phyloP scores from a whole-genome alignment of 768 basidiomycete species.

The Xerocomus brunneocitrinus region DNA sequence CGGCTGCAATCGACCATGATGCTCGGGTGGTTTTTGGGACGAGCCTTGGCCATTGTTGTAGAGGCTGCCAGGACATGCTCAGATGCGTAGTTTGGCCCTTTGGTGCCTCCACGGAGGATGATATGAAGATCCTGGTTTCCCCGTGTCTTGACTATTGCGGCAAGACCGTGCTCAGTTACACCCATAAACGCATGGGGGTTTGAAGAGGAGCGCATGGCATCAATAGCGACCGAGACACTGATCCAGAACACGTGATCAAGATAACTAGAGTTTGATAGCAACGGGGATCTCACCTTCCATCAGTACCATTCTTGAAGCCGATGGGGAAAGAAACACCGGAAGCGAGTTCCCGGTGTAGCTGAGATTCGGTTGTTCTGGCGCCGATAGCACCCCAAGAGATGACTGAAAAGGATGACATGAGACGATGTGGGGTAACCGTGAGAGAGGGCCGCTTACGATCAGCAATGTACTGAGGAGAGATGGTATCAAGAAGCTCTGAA shows the following conservation, averaged over 20 bases:
- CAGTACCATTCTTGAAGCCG: conserved; percentile 99
- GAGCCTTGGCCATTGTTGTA: conserved; percentile 60
- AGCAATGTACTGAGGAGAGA: conserved; percentile 77
- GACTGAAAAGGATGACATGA: conserved; percentile 35
- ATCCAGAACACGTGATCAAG: neutral
- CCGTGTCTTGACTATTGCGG: conserved; percentile 90
- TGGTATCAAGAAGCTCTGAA: conserved; percentile 86
- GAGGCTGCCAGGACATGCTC: conserved; percentile 67
- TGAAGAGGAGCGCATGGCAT: conserved; percentile 90
- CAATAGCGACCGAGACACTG: conserved; percentile 84
- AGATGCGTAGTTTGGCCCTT: conserved; percentile 82
- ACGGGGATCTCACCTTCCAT: conserved; percentile 57
- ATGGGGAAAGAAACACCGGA: conserved; percentile 97
- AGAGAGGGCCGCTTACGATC: conserved; percentile 47
- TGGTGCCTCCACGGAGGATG: conserved; percentile 89
- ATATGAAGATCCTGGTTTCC: conserved; percentile 89
- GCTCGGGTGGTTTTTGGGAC: conserved; percentile 48
- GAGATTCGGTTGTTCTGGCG: conserved; percentile 94
- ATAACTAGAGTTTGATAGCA: neutral
- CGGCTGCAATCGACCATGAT: conserved; percentile 89
- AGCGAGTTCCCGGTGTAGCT: conserved; percentile 94
- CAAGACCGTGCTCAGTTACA: conserved; percentile 80
- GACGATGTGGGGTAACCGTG: neutral
- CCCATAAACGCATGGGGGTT: conserved; percentile 98
- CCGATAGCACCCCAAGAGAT: conserved; percentile 96